Evolutionary conservation across 2,329 filamentous ascomycete genomes (phyloP).

Genomic region (Nothomitra cinnamomea): DNA sequence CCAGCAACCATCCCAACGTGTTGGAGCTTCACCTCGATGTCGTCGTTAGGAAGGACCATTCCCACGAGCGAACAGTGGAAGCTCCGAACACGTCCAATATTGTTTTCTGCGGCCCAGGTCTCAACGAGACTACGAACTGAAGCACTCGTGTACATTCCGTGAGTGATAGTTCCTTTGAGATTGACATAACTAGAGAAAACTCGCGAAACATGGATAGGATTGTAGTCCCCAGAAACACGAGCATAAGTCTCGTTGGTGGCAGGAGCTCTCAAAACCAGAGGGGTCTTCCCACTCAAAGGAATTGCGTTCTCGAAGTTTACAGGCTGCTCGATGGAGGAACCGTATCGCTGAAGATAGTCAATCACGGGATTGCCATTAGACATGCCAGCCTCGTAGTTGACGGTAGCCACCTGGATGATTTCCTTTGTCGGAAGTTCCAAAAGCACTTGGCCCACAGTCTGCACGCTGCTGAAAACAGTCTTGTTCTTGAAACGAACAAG

Average conservation of each 20-base stretch:
- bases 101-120: constrained; percentile 98
- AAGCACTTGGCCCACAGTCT: constrained; percentile 83
- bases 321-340: constrained; percentile 84
- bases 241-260: constrained; percentile 97
- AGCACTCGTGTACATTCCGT: constrained; percentile 98
- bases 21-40: constrained; percentile 85
- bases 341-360: constrained; percentile 86
- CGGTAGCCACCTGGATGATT: constrained; percentile 89
- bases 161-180: constrained; percentile 90
- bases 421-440: constrained; percentile 94
- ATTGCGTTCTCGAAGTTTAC: constrained; percentile 96
- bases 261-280: constrained; percentile 74
- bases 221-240: constrained; percentile 93
- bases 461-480: constrained; percentile 75
- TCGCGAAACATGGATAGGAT: constrained; percentile 94
- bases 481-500: constrained; percentile 90
- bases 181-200: constrained; percentile 94
- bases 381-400: constrained; percentile 80
- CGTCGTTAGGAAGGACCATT: constrained; percentile 95
- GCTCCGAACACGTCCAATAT: constrained; percentile 88
- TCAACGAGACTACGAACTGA: constrained; percentile 91
- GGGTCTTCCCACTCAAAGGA: constrained; percentile 80
- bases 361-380: constrained; percentile 95
- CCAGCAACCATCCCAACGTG: constrained; percentile 96
- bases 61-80: constrained; percentile 96